Evolutionary conservation across 768 basidiomycete genomes (phyloP).

Genomic region (Kwoniella dejecticola): DNA sequence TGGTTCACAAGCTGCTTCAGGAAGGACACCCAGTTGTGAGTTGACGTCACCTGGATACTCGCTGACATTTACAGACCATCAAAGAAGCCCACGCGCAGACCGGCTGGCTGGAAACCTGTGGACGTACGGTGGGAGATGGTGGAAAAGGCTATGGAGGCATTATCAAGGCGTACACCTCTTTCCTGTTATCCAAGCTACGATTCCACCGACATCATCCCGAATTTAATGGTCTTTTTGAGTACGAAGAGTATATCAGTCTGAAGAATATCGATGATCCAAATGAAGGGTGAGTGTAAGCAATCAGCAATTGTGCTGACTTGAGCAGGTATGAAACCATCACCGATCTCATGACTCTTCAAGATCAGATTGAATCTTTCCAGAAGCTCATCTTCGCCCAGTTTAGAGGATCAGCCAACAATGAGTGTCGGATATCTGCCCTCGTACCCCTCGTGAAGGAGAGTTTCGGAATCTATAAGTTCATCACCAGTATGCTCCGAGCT

Average conservation of each 20-base stretch:
- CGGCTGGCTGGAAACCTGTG: constrained; percentile 96
- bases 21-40: constrained; percentile 92
- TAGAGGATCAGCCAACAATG: constrained; percentile 85
- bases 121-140: constrained; percentile 83
- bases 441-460: constrained; percentile 98
- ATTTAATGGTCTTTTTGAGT: constrained; percentile 98
- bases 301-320: constrained; percentile 17
- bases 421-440: constrained; percentile 92
- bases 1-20: constrained; percentile 95
- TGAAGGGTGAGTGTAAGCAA: constrained; percentile 73
- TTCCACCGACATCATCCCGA: constrained; percentile 95
- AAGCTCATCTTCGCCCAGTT: constrained; percentile 97
- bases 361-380: constrained; percentile 98
- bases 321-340: constrained; percentile 93
- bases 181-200: constrained; percentile 89
- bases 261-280: constrained; percentile 99
- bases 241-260: constrained; percentile 95
- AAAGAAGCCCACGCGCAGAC: constrained; percentile 97
- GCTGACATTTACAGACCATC: constrained; percentile 66
- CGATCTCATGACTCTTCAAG: constrained; percentile 96
- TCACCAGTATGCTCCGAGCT: constrained; percentile 96
- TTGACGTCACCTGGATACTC: constrained; percentile 18
- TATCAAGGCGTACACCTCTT: constrained; percentile 94
- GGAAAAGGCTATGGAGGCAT: constrained; percentile 84
- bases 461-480: constrained; percentile 98